Evolutionary conservation across 169 alveolate species (phyloP).

Genomic region (Cryptosporidium muris): DNA sequence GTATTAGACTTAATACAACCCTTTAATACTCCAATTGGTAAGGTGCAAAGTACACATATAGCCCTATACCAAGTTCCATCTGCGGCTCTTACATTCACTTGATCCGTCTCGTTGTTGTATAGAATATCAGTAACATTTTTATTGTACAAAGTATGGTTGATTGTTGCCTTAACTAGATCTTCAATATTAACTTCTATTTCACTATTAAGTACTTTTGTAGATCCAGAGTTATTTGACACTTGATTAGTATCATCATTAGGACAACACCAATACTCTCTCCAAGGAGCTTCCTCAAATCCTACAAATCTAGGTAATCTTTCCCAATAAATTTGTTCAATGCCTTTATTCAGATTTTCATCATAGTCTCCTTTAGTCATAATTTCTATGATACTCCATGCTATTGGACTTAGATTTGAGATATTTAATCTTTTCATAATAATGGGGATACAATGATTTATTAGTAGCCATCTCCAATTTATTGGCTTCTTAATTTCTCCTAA

Average conservation of each 20-base stretch:
- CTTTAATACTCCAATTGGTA: constrained; percentile 59
- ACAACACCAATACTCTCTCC: constrained; percentile 66
- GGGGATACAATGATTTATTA: constrained; percentile 50
- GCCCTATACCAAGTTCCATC: constrained; percentile 69
- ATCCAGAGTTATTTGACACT: too few species aligned
- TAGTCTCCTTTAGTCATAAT: constrained; percentile 48
- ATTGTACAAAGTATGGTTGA: constrained; percentile 15
- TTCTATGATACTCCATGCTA: constrained; percentile 36
- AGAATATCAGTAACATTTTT: constrained; percentile 39
- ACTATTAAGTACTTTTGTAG: too few species aligned
- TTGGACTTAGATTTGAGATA: constrained; percentile 19
- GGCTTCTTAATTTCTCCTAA: constrained; percentile 18
- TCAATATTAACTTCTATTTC: too few species aligned
- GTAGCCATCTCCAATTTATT: constrained; percentile 57
- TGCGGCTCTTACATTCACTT: constrained; percentile 44
- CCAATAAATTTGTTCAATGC: constrained; percentile 61
- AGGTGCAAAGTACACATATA: constrained; percentile 48
- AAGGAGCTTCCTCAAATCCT: constrained; percentile 61
- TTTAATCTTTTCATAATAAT: constrained; percentile 44
- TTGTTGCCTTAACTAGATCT: not conserved
- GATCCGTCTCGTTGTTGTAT: constrained; percentile 54
- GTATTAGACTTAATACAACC: constrained; percentile 20
- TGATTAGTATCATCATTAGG: constrained; percentile 25
- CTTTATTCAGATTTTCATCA: constrained; percentile 42
- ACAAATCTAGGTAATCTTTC: constrained; percentile 67